A percentile compares a stretch with the other conserved stretches of the same genome.
phyloP scores from a whole-genome alignment of 1,284 basidiomycete species.

The Boletus sp. region DNA sequence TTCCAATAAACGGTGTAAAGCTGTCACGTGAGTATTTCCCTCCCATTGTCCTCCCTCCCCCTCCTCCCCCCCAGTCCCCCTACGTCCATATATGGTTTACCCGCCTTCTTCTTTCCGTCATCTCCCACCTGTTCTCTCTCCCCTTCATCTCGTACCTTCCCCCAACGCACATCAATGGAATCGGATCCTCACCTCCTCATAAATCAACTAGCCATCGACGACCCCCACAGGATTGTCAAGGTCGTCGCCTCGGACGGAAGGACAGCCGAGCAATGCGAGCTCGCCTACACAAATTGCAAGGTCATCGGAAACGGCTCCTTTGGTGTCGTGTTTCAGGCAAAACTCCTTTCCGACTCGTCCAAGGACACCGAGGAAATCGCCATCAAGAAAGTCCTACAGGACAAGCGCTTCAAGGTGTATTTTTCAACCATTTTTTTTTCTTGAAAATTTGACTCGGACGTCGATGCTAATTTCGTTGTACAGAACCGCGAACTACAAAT shows the following conservation, averaged over 20 bases:
- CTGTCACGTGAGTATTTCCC: slow-evolving; percentile 73
- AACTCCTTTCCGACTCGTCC: slow-evolving; percentile 62
- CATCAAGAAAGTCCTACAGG: slow-evolving; percentile 99
- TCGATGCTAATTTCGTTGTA: slow-evolving; percentile 16
- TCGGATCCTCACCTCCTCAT: slow-evolving; percentile 27
- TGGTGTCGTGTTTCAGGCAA: slow-evolving; percentile 95
- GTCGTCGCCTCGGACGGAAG: slow-evolving; percentile 96
- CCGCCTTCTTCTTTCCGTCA: slow-evolving; percentile 30
- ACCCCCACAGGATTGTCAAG: slow-evolving; percentile 93
- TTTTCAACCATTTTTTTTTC: slow-evolving; percentile 18
- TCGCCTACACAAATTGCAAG: slow-evolving; percentile 97
- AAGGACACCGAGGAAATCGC: slow-evolving; percentile 87
- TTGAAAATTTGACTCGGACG: too few relatives aligned
- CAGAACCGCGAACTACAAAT: slow-evolving; percentile 99
- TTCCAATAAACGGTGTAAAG: slow-evolving; percentile 90
- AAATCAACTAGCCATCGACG: slow-evolving; percentile 73
- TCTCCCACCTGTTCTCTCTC: slow-evolving; percentile 24
- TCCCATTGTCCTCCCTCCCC: slow-evolving; percentile 24
- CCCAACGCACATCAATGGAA: slow-evolving; percentile 32
- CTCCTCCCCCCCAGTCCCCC: slow-evolving; percentile 22
- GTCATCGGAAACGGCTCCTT: slow-evolving; percentile 99
- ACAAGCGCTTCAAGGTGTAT: slow-evolving; percentile 98
- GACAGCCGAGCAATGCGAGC: slow-evolving; percentile 84
- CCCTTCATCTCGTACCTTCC: slow-evolving; percentile 13
- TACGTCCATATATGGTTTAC: slow-evolving; percentile 41